Evolutionary conservation across 306 rosid genomes (phyloP).

Genomic region (Abrus pulchellus): DNA sequence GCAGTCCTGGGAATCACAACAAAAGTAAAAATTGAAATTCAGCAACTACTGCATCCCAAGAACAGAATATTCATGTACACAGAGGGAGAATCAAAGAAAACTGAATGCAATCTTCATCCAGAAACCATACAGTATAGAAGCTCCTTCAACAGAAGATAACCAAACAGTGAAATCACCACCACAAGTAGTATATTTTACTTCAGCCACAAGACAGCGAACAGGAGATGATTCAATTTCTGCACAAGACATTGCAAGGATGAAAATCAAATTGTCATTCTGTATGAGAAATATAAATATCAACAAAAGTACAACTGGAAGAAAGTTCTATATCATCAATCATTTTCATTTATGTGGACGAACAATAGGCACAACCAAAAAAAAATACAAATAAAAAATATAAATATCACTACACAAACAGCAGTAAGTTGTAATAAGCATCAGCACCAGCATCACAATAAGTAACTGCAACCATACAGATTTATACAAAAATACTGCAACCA

Average conservation of each 20-base stretch:
- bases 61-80: slow-evolving; percentile 12
- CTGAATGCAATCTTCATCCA: slow-evolving; percentile 41
- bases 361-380: neutral
- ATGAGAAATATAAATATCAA: neutral
- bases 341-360: neutral
- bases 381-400: neutral
- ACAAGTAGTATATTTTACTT: slow-evolving; percentile 75
- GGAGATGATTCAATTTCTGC: slow-evolving; percentile 87
- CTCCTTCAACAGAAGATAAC: slow-evolving; percentile 90
- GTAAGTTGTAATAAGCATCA: neutral
- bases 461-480: neutral
- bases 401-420: slow-evolving; percentile 15
- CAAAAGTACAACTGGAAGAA: slow-evolving; percentile 10
- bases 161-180: slow-evolving; percentile 95
- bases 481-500: neutral
- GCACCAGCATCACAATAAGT: slow-evolving; percentile 25
- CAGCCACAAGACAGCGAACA: slow-evolving; percentile 89
- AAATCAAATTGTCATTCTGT: slow-evolving; percentile 4
- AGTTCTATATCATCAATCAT: slow-evolving; percentile 2
- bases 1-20: slow-evolving; percentile 74
- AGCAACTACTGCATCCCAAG: slow-evolving; percentile 26
- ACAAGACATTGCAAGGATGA: slow-evolving; percentile 32
- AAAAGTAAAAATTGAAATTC: slow-evolving; percentile 42
- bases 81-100: slow-evolving; percentile 34
- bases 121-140: slow-evolving; percentile 94